Evolutionary conservation across 2,329 filamentous ascomycete species (phyloP).

Genomic region (Trichophyton simii): DNA sequence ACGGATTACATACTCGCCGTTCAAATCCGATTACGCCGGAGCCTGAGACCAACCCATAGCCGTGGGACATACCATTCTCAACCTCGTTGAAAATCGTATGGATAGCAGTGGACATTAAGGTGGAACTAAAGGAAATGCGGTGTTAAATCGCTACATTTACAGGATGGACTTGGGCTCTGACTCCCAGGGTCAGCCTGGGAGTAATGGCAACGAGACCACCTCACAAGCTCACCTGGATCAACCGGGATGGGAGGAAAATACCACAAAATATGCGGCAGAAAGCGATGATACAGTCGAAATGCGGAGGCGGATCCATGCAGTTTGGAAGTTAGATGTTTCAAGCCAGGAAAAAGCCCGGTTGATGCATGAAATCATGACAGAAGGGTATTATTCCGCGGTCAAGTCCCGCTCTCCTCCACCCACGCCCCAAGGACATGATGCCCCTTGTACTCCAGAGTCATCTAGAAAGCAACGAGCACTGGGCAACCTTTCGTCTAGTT

Average conservation of each 20-base stretch:
- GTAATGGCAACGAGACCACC: not conserved
- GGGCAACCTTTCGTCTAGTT: constrained; percentile 19
- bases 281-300: constrained; percentile 66
- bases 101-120: not conserved
- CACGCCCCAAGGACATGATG: constrained; percentile 13
- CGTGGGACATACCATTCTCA: not conserved
- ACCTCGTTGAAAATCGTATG: not conserved
- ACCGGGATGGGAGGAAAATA: not conserved
- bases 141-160: not conserved
- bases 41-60: not conserved
- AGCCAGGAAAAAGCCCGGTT: constrained; percentile 55
- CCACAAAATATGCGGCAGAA: constrained; percentile 45
- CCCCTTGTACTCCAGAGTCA: constrained; percentile 22
- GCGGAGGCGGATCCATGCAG: constrained; percentile 53
- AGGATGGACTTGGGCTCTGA: not conserved
- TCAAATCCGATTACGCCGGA: not conserved
- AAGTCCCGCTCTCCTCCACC: constrained; percentile 10
- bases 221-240: not conserved
- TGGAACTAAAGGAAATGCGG: not conserved
- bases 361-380: constrained; percentile 59
- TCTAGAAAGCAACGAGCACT: constrained; percentile 20
- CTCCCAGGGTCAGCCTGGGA: not conserved
- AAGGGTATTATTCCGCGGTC: constrained; percentile 47
- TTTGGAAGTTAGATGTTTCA: constrained; percentile 50
- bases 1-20: not conserved